Conservation (phyloP, 345 rosid genomes). For the Linum lewisii region DNA sequence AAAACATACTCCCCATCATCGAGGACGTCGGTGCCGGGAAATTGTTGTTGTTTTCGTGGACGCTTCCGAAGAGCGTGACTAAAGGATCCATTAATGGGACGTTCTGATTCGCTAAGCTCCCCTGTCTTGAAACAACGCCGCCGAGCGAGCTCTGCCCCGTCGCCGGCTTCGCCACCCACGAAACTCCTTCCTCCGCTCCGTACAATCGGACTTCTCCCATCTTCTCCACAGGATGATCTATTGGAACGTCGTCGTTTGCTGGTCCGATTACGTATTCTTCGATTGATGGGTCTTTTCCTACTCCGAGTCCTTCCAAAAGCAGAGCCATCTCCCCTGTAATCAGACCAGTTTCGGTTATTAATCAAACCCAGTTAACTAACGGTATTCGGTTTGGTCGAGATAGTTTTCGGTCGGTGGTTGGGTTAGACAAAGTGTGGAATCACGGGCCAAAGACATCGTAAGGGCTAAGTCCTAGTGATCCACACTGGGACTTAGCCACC, state of each 20-base stretch:
- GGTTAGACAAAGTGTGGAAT: no score
- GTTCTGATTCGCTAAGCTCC: constrained; percentile 24
- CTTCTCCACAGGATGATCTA: background rate
- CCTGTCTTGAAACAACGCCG: constrained; percentile 24
- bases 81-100: constrained; percentile 33
- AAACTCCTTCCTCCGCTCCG: constrained; percentile 21
- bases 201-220: constrained; percentile 14
- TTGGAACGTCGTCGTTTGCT: constrained; percentile 7
- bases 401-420: no score
- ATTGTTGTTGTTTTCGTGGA: constrained; percentile 29
- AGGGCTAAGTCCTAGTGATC: no score
- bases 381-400: no score
- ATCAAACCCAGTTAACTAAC: no score
- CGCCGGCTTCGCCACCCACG: constrained; percentile 30
- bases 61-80: constrained; percentile 34
- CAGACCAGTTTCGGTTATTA: no score
- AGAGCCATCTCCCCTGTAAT: constrained; percentile 36
- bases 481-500: no score
- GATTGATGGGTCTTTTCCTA: constrained; percentile 20
- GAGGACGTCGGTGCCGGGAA: constrained; percentile 20
- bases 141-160: constrained; percentile 19
- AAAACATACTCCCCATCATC: constrained; percentile 24
- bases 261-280: constrained; percentile 31
- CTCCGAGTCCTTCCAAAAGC: constrained; percentile 38
- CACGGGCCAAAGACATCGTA: no score